A percentile compares a stretch with the other conserved stretches of the same genome.
Evolutionary conservation across 2,329 filamentous ascomycete genomes (phyloP).

Genomic region (Botrytis hyacinthi): DNA sequence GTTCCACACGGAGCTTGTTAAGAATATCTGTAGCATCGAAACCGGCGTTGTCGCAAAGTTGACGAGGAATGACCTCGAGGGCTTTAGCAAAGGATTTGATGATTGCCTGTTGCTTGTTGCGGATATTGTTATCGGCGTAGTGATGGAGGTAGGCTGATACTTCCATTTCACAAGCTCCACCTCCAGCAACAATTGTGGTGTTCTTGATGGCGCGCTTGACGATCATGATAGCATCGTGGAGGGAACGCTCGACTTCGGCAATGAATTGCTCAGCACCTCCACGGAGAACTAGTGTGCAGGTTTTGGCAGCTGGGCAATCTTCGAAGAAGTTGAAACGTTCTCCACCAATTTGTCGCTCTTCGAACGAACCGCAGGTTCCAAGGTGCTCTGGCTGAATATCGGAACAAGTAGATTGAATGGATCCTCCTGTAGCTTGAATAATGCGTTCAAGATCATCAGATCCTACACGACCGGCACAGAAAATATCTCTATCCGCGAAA

Average conservation of each 20-base stretch:
- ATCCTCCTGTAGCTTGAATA: slow-evolving; percentile 89
- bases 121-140: slow-evolving; percentile 88
- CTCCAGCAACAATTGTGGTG: slow-evolving; percentile 89
- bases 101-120: slow-evolving; percentile 93
- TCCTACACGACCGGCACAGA: slow-evolving; percentile 92
- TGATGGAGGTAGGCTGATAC: slow-evolving; percentile 88
- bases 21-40: slow-evolving; percentile 98
- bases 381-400: slow-evolving; percentile 88
- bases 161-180: slow-evolving; percentile 96
- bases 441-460: slow-evolving; percentile 94
- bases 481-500: slow-evolving; percentile 96
- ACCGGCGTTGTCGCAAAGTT: slow-evolving; percentile 97
- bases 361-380: slow-evolving; percentile 84
- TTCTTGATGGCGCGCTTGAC: slow-evolving; percentile 98
- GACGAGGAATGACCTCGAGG: slow-evolving; percentile 91
- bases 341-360: slow-evolving; percentile 94
- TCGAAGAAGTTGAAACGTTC: slow-evolving; percentile 99
- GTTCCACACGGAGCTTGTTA: slow-evolving; percentile 93
- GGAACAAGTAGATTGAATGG: slow-evolving; percentile 91
- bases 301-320: slow-evolving; percentile 92
- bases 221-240: slow-evolving; percentile 99
- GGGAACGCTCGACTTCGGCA: slow-evolving; percentile 92
- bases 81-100: slow-evolving; percentile 98
- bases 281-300: slow-evolving; percentile 91
- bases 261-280: slow-evolving; percentile 99